Conservation (phyloP, 106 monocot genomes). For the Amphibolis antarctica region DNA sequence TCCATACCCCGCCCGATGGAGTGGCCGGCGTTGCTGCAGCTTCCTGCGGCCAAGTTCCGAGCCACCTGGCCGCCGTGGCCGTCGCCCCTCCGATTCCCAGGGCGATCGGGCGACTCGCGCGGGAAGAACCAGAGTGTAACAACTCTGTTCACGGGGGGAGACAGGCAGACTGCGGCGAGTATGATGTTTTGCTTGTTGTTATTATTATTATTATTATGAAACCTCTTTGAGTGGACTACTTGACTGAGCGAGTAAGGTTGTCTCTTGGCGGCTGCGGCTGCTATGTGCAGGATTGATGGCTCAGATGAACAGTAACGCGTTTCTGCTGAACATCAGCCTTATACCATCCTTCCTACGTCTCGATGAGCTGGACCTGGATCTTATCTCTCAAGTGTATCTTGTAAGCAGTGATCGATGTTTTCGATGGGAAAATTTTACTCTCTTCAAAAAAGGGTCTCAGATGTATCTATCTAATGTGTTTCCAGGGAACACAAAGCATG, state of each 20-base stretch:
- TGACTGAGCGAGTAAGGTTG: too few species aligned
- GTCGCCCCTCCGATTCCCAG: neutral
- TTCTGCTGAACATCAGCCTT: too few species aligned
- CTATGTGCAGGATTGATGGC: too few species aligned
- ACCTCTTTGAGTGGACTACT: too few species aligned
- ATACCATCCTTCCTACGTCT: too few species aligned
- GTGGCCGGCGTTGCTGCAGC: conserved; percentile 29
- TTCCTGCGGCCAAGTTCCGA: conserved; percentile 9
- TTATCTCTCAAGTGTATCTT: too few species aligned
- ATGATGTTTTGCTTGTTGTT: neutral
- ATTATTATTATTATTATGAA: neutral
- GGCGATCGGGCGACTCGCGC: neutral
- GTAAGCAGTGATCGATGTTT: neutral
- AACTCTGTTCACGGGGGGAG: conserved; percentile 19
- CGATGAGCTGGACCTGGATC: too few species aligned
- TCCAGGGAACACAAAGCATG: conserved; percentile 22
- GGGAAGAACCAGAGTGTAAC: neutral
- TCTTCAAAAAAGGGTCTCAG: neutral
- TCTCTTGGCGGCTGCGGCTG: too few species aligned
- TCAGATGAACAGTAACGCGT: too few species aligned
- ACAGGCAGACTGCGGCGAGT: conserved; percentile 18
- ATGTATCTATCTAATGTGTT: neutral
- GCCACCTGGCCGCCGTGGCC: conserved; percentile 1
- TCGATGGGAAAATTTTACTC: neutral
- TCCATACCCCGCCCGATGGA: conserved; percentile 5